phyloP scores from a whole-genome alignment of 768 basidiomycete species.

The Strobilomyces dryophilus region DNA sequence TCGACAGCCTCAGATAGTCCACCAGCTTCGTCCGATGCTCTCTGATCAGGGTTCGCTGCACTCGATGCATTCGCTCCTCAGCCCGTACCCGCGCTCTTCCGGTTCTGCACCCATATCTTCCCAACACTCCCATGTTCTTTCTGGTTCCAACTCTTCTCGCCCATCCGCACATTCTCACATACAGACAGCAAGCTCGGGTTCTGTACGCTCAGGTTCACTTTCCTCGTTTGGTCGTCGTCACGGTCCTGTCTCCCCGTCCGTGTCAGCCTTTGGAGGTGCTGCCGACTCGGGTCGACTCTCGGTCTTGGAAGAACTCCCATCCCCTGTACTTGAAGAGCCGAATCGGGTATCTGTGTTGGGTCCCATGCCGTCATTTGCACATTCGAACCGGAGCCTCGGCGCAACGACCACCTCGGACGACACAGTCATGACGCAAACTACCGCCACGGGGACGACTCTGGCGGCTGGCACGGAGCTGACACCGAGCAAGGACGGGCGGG shows the following conservation, averaged over 20 bases:
- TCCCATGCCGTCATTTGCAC: constrained; percentile 32
- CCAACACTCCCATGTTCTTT: constrained; percentile 38
- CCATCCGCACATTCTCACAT: constrained; percentile 44
- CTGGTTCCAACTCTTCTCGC: constrained; percentile 53
- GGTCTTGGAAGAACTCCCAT: constrained; percentile 19
- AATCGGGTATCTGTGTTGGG: constrained; percentile 29
- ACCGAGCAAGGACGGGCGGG: constrained; percentile 10
- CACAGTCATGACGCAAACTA: constrained; percentile 23
- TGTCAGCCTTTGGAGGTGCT: constrained; percentile 45
- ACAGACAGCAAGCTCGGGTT: constrained; percentile 34
- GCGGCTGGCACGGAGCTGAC: constrained; percentile 13
- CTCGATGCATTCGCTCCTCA: constrained; percentile 56
- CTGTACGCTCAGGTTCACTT: constrained; percentile 48
- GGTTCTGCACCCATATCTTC: constrained; percentile 52
- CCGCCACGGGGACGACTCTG: constrained; percentile 10
- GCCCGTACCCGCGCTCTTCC: constrained; percentile 43
- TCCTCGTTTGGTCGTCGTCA: constrained; percentile 48
- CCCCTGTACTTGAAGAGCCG: constrained; percentile 3
- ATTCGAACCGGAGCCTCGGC: constrained; percentile 30
- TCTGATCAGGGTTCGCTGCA: constrained; percentile 66
- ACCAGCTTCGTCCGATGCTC: constrained; percentile 36
- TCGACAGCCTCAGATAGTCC: constrained; percentile 41
- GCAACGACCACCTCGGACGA: constrained; percentile 30
- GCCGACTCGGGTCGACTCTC: constrained; percentile 22
- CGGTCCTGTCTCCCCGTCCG: constrained; percentile 40